These are phyloP conservation scores for Neocucurbitaria cava DNA, from an alignment of 2,329 filamentous ascomycete species.

Conservation along the genomic window DNA sequence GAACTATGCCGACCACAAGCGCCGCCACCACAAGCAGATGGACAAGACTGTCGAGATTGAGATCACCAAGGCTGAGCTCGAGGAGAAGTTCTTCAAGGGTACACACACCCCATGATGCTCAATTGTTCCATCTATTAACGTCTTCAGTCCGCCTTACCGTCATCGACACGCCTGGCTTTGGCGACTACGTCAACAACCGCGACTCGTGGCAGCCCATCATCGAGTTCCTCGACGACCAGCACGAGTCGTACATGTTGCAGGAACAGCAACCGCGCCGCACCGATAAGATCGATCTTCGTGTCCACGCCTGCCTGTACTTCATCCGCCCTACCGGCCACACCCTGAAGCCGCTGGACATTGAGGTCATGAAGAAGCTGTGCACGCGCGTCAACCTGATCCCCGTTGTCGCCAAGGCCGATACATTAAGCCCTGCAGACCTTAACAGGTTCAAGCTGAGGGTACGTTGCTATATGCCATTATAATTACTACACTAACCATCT, in stretches of 20 bases:
- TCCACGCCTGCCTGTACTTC: slow-evolving; percentile 98
- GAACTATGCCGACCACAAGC: slow-evolving; percentile 99
- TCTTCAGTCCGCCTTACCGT: slow-evolving; percentile 91
- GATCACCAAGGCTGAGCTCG: slow-evolving; percentile 98
- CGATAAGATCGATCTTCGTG: slow-evolving; percentile 99
- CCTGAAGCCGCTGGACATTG: slow-evolving; percentile 97
- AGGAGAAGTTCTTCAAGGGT: slow-evolving; percentile 99
- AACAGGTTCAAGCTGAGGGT: slow-evolving; percentile 95
- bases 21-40: slow-evolving; percentile 98
- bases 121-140: slow-evolving; percentile 20
- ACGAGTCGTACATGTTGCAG: slow-evolving; percentile 99
- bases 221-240: slow-evolving; percentile 99
- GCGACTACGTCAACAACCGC: slow-evolving; percentile 99
- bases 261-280: slow-evolving; percentile 97
- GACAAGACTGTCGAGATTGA: slow-evolving; percentile 99
- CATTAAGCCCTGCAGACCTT: slow-evolving; percentile 89
- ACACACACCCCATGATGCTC: slow-evolving; percentile 5
- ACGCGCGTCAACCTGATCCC: slow-evolving; percentile 98
- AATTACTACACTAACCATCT: slow-evolving; percentile 17
- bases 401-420: slow-evolving; percentile 98
- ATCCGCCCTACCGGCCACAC: slow-evolving; percentile 98
- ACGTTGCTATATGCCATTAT: slow-evolving; percentile 47
- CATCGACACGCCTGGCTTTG: slow-evolving; percentile 98
- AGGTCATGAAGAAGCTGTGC: slow-evolving; percentile 99
- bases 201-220: slow-evolving; percentile 99